phyloP scores from a whole-genome alignment of 1,284 basidiomycete species.

The Malassezia psittaci region DNA sequence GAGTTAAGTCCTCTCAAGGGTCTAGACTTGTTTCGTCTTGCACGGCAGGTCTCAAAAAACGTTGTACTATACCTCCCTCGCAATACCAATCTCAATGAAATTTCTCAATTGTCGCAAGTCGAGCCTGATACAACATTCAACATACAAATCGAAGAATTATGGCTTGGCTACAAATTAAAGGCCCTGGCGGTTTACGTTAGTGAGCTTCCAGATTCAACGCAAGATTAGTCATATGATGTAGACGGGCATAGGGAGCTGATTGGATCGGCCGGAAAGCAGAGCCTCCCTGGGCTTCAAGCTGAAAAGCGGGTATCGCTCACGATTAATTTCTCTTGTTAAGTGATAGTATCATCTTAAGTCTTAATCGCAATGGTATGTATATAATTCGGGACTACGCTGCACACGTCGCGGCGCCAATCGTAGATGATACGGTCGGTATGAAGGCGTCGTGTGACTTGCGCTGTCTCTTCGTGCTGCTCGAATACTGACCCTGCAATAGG shows the following conservation, averaged over 20 bases:
- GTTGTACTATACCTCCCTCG: slow-evolving; percentile 76
- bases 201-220: neutral
- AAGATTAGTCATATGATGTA: slow-evolving; percentile 5
- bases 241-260: neutral
- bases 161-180: slow-evolving; percentile 13
- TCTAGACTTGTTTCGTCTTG: slow-evolving; percentile 59
- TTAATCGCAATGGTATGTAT: too few relatives aligned
- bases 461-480: too few relatives aligned
- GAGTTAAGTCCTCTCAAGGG: slow-evolving; percentile 68
- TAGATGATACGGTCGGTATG: too few relatives aligned
- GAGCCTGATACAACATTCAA: neutral
- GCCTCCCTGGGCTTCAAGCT: too few relatives aligned
- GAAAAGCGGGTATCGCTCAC: too few relatives aligned
- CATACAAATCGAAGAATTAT: slow-evolving; percentile 13
- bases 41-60: slow-evolving; percentile 18
- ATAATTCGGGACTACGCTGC: too few relatives aligned
- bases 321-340: too few relatives aligned
- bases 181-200: slow-evolving; percentile 9
- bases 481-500: neutral
- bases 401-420: too few relatives aligned
- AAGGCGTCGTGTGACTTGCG: too few relatives aligned
- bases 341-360: too few relatives aligned
- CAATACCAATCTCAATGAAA: slow-evolving; percentile 65
- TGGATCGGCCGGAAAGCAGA: too few relatives aligned
- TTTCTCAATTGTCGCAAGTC: slow-evolving; percentile 54